These are phyloP conservation scores for Suillus cothurnatus DNA, from an alignment of 768 basidiomycete species.

Conservation along the genomic window DNA sequence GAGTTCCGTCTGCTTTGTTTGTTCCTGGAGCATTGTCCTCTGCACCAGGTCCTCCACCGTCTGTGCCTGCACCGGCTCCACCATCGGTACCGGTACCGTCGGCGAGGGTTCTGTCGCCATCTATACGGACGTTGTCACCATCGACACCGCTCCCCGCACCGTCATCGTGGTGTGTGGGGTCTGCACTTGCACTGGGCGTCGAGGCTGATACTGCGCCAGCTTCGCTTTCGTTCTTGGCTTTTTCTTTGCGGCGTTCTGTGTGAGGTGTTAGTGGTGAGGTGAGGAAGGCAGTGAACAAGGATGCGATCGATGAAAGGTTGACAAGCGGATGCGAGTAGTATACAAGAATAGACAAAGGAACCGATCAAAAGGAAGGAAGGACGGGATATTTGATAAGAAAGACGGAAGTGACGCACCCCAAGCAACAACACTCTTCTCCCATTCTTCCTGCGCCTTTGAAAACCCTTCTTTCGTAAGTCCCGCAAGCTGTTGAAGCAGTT, in stretches of 20 bases:
- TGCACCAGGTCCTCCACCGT: not conserved
- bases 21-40: conserved; percentile 20
- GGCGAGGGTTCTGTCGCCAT: not conserved
- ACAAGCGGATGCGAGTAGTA: not conserved
- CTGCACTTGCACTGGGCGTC: conserved; percentile 20
- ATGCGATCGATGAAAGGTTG: no score
- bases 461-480: conserved; percentile 66
- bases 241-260: conserved; percentile 60
- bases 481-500: conserved; percentile 63
- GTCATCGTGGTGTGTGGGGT: conserved; percentile 33
- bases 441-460: conserved; percentile 71
- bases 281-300: no score
- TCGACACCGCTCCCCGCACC: conserved; percentile 4
- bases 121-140: not conserved
- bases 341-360: not conserved
- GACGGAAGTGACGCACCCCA: conserved; percentile 56
- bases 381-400: not conserved
- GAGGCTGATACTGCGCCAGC: conserved; percentile 33
- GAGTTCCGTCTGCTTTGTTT: conserved; percentile 34
- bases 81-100: not conserved
- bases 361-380: not conserved
- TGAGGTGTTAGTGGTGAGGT: not conserved
- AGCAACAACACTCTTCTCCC: conserved; percentile 64
- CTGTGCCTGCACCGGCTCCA: not conserved
- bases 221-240: conserved; percentile 40